Base-by-base conservation (phyloP, 2,329 filamentous ascomycete species). In the Epichloe amarillans region DNA sequence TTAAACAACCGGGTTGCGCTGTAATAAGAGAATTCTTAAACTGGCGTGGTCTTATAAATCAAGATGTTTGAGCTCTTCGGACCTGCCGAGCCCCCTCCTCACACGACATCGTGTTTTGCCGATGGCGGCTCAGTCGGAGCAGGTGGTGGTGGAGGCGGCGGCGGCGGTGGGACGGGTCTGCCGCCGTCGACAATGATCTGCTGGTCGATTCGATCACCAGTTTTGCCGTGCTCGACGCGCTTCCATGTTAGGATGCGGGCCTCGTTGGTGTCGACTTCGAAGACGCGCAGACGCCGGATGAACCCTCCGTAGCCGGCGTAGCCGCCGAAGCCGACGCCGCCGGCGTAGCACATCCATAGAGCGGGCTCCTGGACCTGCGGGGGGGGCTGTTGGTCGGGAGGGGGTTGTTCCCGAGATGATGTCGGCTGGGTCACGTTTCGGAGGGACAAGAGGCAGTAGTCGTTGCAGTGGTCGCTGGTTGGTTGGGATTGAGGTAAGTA, bases 271-370 rank as follows among this genome's bases (percentile, higher is more conserved):
- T 98, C 91, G 47, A 98, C 80, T 59, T 97, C 91, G 63, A 93
- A 98, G 42, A 98, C 77, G 46, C 93, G 79, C 49, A 96, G 76
- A 33, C 89, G 82, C 26, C 93, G 84, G 61, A 90, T 77, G 64
- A 86, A 97, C 4, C 84, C 85, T 41, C 83, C 83, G 64, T 96
- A 97, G 5, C 91, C 90, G 19, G 86, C 93, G 64, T 98, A 98
- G 0, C 93, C 93, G 50, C 93, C 93, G 60, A 98, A 95, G 1
- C 93, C 93, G 30, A 83, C 80, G 26, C 86, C 93, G 35, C 93
- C 93, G 8, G 83, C 91, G 66, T 97, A 97, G 72, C 93, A 98
- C 90, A 98, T 95, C 93, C 93, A 98, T 2, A 97, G 71, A 33
- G 84, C 78, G 0, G 85, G 83, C 46, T 75, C 75, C n/a, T 55